Percentiles rank a stretch among this genome's conserved stretches.
Conservation (phyloP, 2,329 filamentous ascomycete genomes). For the Clonostachys chloroleuca region DNA sequence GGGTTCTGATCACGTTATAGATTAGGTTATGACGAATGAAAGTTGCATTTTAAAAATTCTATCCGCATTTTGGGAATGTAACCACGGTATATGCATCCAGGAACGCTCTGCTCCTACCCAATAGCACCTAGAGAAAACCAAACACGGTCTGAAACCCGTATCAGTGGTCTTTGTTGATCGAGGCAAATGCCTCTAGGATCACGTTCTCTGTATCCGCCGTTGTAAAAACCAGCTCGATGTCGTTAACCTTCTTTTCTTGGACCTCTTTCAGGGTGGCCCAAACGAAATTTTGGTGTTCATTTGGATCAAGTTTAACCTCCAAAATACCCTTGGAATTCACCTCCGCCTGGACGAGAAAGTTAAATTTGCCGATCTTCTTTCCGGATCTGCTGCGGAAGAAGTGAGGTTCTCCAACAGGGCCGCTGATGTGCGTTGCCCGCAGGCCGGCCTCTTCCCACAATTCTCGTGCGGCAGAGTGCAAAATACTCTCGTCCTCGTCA, state of each 20-base stretch:
- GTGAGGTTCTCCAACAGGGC: conserved; percentile 16
- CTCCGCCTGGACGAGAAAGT: conserved; percentile 27
- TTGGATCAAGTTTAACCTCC: conserved; percentile 25
- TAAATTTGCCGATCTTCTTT: conserved; percentile 19
- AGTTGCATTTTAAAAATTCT: too few species aligned
- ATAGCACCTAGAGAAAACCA: too few species aligned
- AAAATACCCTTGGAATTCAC: conserved; percentile 17
- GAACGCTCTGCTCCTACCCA: too few species aligned
- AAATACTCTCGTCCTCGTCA: conserved; percentile 28
- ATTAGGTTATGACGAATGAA: too few species aligned
- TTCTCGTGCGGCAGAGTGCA: conserved; percentile 38
- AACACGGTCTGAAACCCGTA: too few species aligned
- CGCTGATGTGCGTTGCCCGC: conserved; percentile 15
- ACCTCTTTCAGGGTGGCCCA: conserved; percentile 34
- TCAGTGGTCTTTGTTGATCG: too few species aligned
- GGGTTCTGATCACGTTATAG: too few species aligned
- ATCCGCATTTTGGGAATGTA: too few species aligned
- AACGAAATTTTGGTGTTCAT: conserved; percentile 33
- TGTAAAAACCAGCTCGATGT: conserved; percentile 21
- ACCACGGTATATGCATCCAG: too few species aligned
- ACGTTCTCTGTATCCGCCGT: conserved; percentile 15
- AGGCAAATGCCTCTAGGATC: conserved; percentile 20
- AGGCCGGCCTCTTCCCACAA: conserved; percentile 42
- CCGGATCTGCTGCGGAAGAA: conserved; percentile 27
- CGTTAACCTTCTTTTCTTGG: conserved; percentile 12